Base-by-base conservation (phyloP, 805 yeast genomes). In the Saccharomycopsis capsularis region DNA sequence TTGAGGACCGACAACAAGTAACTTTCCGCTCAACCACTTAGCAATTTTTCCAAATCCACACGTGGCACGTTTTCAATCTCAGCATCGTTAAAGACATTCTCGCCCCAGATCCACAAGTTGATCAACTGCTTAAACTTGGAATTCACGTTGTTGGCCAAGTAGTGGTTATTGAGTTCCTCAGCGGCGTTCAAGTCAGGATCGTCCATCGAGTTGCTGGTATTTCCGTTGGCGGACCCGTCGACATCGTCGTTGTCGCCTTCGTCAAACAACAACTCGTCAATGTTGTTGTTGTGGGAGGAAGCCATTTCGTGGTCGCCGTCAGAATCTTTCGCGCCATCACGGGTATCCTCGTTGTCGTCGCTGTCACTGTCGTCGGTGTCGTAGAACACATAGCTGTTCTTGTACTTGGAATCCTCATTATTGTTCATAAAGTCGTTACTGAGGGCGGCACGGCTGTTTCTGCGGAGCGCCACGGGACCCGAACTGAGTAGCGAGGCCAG, bases 261-360 rank as follows among this genome's bases (percentile, higher is more conserved):
- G 23, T 48, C 55, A 35, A 40, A 39, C n/a, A 32, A 9, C 5
- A 32, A 47, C 51, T 50, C 51, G 9, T 50, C 50, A 22, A 48
- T 57, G 13, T 40, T 51, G 21, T 41, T 50, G n/a, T 48, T 51
- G n/a, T 47, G 49, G 29, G 53, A 44, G 3, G 42, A 53, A 23
- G 49, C 56, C 6, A 22, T 49, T 22, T 38, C 53, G 27, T 47
- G 55, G 2, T 52, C 47, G 11, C 50, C 56, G 18, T 61, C 63
- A 9, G 44, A 23, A 13, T 42, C 48, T 7, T 18, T n/a, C 6
- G n/a, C 30, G 22, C 41, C 43, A n/a, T n/a, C n/a, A n/a, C n/a
- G n/a, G 7, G 34, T 13, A 19, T 40, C 54, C n/a, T 50, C 45
- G 16, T 52, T 39, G 23, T 39, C 27, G 25, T 42, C 40, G 27